A percentile compares a stretch with the other conserved stretches of the same genome.
Conservation (phyloP, 2,329 filamentous ascomycete genomes). For the Sordariomycetes sp. region DNA sequence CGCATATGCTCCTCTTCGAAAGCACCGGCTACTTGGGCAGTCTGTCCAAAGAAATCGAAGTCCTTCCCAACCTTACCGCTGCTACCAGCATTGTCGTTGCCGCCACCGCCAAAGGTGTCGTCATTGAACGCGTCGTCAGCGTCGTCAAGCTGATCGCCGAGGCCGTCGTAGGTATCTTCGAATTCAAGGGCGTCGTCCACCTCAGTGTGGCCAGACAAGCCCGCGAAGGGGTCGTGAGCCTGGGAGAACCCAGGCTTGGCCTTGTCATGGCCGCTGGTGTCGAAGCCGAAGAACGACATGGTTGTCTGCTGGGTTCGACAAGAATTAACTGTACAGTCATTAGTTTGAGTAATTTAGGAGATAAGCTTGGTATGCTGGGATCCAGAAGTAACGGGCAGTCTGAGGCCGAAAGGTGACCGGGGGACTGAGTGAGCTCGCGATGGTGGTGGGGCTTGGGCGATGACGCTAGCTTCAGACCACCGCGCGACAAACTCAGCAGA, state of each 20-base stretch:
- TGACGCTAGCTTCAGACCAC: too few relatives aligned
- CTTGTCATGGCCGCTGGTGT: slow-evolving; percentile 56
- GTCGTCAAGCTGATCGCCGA: slow-evolving; percentile 86
- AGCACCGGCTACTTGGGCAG: slow-evolving; percentile 74
- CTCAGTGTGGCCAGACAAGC: slow-evolving; percentile 60
- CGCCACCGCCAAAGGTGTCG: slow-evolving; percentile 68
- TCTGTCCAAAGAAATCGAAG: slow-evolving; percentile 94
- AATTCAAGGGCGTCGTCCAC: slow-evolving; percentile 60
- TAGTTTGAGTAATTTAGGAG: too few relatives aligned
- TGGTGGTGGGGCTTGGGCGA: too few relatives aligned
- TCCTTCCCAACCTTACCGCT: slow-evolving; percentile 67
- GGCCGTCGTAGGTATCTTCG: slow-evolving; percentile 93
- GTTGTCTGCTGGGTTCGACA: slow-evolving; percentile 10
- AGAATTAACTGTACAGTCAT: background rate
- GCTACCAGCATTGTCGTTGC: slow-evolving; percentile 4
- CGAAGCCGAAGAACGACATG: slow-evolving; percentile 93
- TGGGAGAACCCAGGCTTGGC: slow-evolving; percentile 75
- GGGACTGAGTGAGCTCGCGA: too few relatives aligned
- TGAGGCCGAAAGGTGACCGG: too few relatives aligned
- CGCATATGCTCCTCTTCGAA: slow-evolving; percentile 88
- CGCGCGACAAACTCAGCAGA: too few relatives aligned
- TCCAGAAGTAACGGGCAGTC: background rate
- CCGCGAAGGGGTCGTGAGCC: slow-evolving; percentile 77
- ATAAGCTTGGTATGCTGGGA: background rate
- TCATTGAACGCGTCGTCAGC: slow-evolving; percentile 93